phyloP scores from a whole-genome alignment of 768 basidiomycete species.

The Boletus eberwhitei region DNA sequence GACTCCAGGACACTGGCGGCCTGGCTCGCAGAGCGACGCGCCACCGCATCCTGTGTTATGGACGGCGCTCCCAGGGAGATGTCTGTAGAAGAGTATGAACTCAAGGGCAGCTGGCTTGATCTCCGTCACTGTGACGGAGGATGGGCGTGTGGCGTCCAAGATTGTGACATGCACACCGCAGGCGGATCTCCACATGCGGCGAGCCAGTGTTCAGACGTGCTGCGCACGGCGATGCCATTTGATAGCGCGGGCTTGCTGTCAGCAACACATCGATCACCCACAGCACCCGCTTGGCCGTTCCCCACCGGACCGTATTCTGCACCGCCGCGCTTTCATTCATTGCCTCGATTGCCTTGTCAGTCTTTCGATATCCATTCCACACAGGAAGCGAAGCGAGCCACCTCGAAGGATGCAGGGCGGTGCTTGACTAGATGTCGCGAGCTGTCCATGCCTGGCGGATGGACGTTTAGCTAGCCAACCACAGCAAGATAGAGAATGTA shows the following conservation, averaged over 20 bases:
- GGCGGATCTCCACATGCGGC: slow-evolving; percentile 33
- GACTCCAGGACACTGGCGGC: slow-evolving; percentile 31
- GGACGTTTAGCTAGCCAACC: slow-evolving; percentile 29
- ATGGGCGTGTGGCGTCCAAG: slow-evolving; percentile 29
- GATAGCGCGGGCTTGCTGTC: slow-evolving; percentile 18
- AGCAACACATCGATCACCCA: not conserved
- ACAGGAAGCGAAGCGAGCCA: slow-evolving; percentile 15
- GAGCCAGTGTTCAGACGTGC: slow-evolving; percentile 12
- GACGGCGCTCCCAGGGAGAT: slow-evolving; percentile 31
- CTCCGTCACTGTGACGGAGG: slow-evolving; percentile 16
- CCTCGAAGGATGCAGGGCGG: slow-evolving; percentile 11
- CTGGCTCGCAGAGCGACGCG: slow-evolving; percentile 42
- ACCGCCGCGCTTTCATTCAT: slow-evolving; percentile 20
- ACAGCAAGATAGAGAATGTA: not conserved
- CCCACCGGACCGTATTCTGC: slow-evolving; percentile 15
- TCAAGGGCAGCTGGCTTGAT: slow-evolving; percentile 46
- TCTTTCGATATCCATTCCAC: slow-evolving; percentile 12
- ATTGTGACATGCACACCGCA: slow-evolving; percentile 31
- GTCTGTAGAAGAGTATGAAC: slow-evolving; percentile 48
- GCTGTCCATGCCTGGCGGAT: slow-evolving; percentile 41
- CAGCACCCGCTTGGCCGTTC: slow-evolving; percentile 6
- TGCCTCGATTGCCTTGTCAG: slow-evolving; percentile 25
- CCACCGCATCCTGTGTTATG: slow-evolving; percentile 26
- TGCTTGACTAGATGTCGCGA: slow-evolving; percentile 25
- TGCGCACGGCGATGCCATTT: slow-evolving; percentile 27